phyloP scores from a whole-genome alignment of 176 grass and related monocot genomes.

The Secale cereale region DNA sequence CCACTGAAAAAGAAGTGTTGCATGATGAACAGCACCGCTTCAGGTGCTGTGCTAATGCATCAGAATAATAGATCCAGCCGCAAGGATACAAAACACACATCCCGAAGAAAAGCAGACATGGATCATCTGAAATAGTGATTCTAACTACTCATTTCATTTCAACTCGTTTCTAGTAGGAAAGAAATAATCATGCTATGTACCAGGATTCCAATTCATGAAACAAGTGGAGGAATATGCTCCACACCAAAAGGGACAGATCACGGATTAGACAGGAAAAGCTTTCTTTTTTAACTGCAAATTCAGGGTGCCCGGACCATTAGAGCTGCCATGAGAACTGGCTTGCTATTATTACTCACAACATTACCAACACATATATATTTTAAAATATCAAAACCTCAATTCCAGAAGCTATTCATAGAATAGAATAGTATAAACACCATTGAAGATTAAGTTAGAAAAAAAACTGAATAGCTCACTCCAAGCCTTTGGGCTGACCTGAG shows the following conservation, averaged over 20 bases:
- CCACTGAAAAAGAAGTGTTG: slow-evolving; percentile 31
- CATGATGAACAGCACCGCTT: slow-evolving; percentile 46
- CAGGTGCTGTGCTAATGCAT: slow-evolving; percentile 48
- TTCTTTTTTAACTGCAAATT: slow-evolving; percentile 12
- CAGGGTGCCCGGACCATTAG: slow-evolving; percentile 11
- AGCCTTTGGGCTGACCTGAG: slow-evolving; percentile 8
- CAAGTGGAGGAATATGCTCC: slow-evolving; percentile 22
- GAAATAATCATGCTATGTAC: slow-evolving; percentile 14
- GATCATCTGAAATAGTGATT: slow-evolving; percentile 30
- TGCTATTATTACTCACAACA: slow-evolving; percentile 7
- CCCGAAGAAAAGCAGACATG: slow-evolving; percentile 11
- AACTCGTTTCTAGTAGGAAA: slow-evolving; percentile 1
- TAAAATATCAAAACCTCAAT: neutral
- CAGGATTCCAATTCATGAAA: neutral
- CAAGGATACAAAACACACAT: slow-evolving; percentile 25
- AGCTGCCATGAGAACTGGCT: slow-evolving; percentile 20
- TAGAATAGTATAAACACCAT: neutral
- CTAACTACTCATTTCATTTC: slow-evolving; percentile 19
- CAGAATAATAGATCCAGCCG: slow-evolving; percentile 45
- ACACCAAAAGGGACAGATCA: slow-evolving; percentile 7
- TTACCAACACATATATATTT: neutral
- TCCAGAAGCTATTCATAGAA: neutral
- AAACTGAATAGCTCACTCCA: slow-evolving; percentile 5
- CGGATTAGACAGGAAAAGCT: slow-evolving; percentile 18
- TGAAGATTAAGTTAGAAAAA: neutral